These are phyloP conservation scores for Pichia inconspicua DNA, from an alignment of 1,139 yeast species.

Conservation along the genomic window DNA sequence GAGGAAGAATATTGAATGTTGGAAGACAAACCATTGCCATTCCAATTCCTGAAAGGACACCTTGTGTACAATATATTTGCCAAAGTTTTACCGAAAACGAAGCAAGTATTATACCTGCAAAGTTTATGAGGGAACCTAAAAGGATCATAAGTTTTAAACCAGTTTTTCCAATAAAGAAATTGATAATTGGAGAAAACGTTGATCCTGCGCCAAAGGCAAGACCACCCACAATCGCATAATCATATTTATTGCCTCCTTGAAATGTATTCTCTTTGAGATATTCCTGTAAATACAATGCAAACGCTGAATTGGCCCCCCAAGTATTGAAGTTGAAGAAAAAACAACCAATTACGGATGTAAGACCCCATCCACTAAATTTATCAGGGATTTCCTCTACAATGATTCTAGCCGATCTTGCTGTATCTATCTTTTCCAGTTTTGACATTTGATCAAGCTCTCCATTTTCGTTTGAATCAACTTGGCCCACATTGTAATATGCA, in stretches of 20 bases:
- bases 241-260: constrained; percentile 42
- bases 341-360: constrained; percentile 38
- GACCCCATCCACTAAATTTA: constrained; percentile 37
- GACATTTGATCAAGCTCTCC: not conserved
- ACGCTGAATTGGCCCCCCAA: constrained; percentile 60
- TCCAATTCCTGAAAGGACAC: constrained; percentile 49
- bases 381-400: constrained; percentile 23
- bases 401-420: not conserved
- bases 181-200: constrained; percentile 38
- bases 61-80: constrained; percentile 48
- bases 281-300: constrained; percentile 47
- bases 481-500: not conserved
- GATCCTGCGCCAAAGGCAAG: constrained; percentile 42
- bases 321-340: constrained; percentile 36
- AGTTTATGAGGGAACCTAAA: not conserved
- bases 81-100: constrained; percentile 43
- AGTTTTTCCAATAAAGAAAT: constrained; percentile 19
- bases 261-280: constrained; percentile 39
- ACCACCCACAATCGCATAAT: constrained; percentile 58
- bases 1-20: constrained; percentile 47
- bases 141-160: constrained; percentile 28
- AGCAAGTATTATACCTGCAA: constrained; percentile 31
- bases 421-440: not conserved
- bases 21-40: constrained; percentile 46
- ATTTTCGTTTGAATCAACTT: not conserved